Base-by-base conservation (phyloP, 176 grass and related monocot species). In the Triticum turgidum region DNA sequence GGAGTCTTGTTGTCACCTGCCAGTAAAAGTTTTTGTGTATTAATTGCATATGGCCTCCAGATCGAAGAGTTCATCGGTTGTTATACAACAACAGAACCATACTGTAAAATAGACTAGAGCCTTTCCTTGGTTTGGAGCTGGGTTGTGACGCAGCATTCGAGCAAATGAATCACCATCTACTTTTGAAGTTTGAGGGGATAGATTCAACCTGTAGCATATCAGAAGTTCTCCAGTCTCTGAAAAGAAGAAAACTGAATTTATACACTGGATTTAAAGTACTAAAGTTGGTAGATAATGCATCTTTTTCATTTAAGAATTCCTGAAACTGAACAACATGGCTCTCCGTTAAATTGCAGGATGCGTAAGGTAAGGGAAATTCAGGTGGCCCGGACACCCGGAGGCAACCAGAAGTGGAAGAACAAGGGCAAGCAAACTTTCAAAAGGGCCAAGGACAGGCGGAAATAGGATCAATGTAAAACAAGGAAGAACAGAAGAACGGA, bases 351-450 rank as follows among this genome's bases (percentile, higher is more conserved):
- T 73, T 92, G 49, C 82, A 98, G 96, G 88, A 95, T 85, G 70
- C 88, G 93, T 18, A 98, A 95, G 89, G 81, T 95, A n/a, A 61
- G 65, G 47, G 93, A 98, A 84, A 98, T 98, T 71, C 83, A 91
- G 52, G 88, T 89, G 81, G 73, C 13, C 4, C 93, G 86, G 47
- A 79, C 54, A 0, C 87, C 93, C 32, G 84, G 93, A 61, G 87
- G 93, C 71, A 85, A 89, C 34, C 83, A 91, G 32, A 98, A 94
- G 89, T 98, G 91, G 96, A 98, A 94, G 74, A 93, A 86, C 69
- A 95, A 82, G 86, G 96, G 91, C 44, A 82, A 66, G 62, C 58
- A 95, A 30, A 93, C 93, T 51, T 85, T 90, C 9, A 98, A 93
- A 88, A 88, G 89, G 61, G 86, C 93, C 56, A 98, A 95, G 63